Percentiles rank a stretch among this genome's conserved stretches.
These are phyloP conservation scores for Berkeleyomyces basicola DNA, from an alignment of 2,329 filamentous ascomycete genomes.

Conservation along the genomic window DNA sequence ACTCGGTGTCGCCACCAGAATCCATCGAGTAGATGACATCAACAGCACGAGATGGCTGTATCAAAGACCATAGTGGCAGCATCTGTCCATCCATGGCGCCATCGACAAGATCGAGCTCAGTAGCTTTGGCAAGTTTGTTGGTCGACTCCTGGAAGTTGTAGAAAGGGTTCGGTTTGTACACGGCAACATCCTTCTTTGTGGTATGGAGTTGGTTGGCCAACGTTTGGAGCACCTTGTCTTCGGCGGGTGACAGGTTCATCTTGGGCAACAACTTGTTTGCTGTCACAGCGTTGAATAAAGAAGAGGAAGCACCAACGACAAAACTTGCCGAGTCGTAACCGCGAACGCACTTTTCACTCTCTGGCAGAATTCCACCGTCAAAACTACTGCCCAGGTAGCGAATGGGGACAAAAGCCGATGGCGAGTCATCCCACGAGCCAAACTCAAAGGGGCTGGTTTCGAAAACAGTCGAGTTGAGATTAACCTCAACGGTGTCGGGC, in stretches of 20 bases:
- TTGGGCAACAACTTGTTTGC: conserved; percentile 16
- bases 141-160: conserved; percentile 33
- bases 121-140: conserved; percentile 26
- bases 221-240: conserved; percentile 30
- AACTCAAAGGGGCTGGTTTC: conserved; percentile 53
- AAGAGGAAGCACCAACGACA: conserved; percentile 67
- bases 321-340: conserved; percentile 71
- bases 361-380: conserved; percentile 28
- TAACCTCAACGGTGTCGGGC: conserved; percentile 27
- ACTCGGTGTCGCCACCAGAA: conserved; percentile 42
- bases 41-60: conserved; percentile 32
- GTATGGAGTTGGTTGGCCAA: conserved; percentile 32
- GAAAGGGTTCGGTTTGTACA: conserved; percentile 46
- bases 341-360: conserved; percentile 30
- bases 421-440: conserved; percentile 43
- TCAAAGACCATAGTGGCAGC: conserved; percentile 54
- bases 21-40: conserved; percentile 50
- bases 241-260: conserved; percentile 20
- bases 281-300: conserved; percentile 70
- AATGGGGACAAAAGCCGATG: conserved; percentile 42
- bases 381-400: conserved; percentile 44
- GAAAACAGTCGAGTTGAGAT: conserved; percentile 42
- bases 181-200: conserved; percentile 54
- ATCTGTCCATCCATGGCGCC: conserved; percentile 69
- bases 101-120: conserved; percentile 56